Evolutionary conservation across 805 yeast genomes (phyloP).

Genomic region (Kodamaea jinghongensis): DNA sequence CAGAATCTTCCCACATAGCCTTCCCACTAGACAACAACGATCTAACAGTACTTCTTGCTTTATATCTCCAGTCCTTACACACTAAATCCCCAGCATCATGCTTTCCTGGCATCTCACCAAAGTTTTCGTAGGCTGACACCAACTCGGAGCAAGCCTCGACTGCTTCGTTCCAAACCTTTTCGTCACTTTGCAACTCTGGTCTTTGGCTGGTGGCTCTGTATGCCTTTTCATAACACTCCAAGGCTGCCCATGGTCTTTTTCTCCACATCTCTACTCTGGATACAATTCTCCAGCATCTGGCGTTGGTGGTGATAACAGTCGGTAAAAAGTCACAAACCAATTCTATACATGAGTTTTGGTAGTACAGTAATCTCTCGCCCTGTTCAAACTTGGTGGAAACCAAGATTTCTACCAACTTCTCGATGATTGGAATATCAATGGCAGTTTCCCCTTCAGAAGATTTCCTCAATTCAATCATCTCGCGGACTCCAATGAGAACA

Average conservation of each 20-base stretch:
- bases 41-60: slow-evolving; percentile 69
- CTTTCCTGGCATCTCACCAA: slow-evolving; percentile 82
- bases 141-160: slow-evolving; percentile 76
- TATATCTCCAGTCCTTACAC: slow-evolving; percentile 89
- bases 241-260: slow-evolving; percentile 79
- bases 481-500: slow-evolving; percentile 71
- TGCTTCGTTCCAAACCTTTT: slow-evolving; percentile 69
- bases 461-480: slow-evolving; percentile 55
- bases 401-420: slow-evolving; percentile 66
- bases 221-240: slow-evolving; percentile 84
- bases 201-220: slow-evolving; percentile 66
- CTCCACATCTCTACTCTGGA: slow-evolving; percentile 88
- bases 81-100: slow-evolving; percentile 80
- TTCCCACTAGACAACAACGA: slow-evolving; percentile 78
- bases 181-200: slow-evolving; percentile 63
- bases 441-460: slow-evolving; percentile 59
- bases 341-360: slow-evolving; percentile 67
- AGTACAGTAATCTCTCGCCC: slow-evolving; percentile 48
- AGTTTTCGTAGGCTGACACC: slow-evolving; percentile 79
- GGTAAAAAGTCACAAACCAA: slow-evolving; percentile 72
- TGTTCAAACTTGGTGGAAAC: slow-evolving; percentile 46
- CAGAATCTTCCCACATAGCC: slow-evolving; percentile 73
- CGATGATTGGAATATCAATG: slow-evolving; percentile 73
- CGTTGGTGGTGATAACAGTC: slow-evolving; percentile 58
- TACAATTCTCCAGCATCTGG: slow-evolving; percentile 78